A percentile compares a stretch with the other conserved stretches of the same genome.
phyloP scores from a whole-genome alignment of 2,329 filamentous ascomycete genomes.

The Clonostachys solani region DNA sequence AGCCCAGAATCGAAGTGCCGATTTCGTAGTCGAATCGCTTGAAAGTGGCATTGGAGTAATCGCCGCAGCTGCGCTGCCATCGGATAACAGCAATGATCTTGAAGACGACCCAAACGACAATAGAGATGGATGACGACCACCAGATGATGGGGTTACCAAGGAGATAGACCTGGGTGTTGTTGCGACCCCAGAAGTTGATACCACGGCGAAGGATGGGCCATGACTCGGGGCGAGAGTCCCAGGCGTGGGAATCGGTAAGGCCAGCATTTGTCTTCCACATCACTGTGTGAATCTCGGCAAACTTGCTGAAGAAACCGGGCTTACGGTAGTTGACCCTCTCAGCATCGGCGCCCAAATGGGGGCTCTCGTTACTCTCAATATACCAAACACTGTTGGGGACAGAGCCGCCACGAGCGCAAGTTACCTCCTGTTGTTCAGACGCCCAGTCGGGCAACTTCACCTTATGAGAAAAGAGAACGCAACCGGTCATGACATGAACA shows the following conservation, averaged over 20 bases:
- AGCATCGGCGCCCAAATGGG: slow-evolving; percentile 65
- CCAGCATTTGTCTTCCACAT: slow-evolving; percentile 99
- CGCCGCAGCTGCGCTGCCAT: slow-evolving; percentile 90
- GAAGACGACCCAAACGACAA: slow-evolving; percentile 74
- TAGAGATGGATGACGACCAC: slow-evolving; percentile 80
- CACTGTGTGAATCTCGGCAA: slow-evolving; percentile 93
- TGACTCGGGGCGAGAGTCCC: slow-evolving; percentile 91
- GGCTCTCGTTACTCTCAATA: slow-evolving; percentile 85
- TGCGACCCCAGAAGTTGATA: slow-evolving; percentile 98
- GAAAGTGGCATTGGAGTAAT: slow-evolving; percentile 79
- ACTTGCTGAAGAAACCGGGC: slow-evolving; percentile 95
- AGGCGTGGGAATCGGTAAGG: slow-evolving; percentile 91
- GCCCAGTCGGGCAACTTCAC: slow-evolving; percentile 98
- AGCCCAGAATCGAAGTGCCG: slow-evolving; percentile 83
- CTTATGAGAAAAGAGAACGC: slow-evolving; percentile 95
- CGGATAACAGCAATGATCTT: slow-evolving; percentile 84
- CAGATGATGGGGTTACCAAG: slow-evolving; percentile 93
- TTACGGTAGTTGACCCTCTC: slow-evolving; percentile 96
- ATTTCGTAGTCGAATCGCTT: slow-evolving; percentile 98
- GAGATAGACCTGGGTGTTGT: slow-evolving; percentile 93
- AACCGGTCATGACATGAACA: slow-evolving; percentile 94
- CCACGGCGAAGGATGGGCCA: slow-evolving; percentile 91
- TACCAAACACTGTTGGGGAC: slow-evolving; percentile 98
- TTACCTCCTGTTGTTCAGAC: slow-evolving; percentile 98
- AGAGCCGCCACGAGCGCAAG: slow-evolving; percentile 85